Base-by-base conservation (phyloP, 2,329 filamentous ascomycete genomes). In the Neonectria hederae region DNA sequence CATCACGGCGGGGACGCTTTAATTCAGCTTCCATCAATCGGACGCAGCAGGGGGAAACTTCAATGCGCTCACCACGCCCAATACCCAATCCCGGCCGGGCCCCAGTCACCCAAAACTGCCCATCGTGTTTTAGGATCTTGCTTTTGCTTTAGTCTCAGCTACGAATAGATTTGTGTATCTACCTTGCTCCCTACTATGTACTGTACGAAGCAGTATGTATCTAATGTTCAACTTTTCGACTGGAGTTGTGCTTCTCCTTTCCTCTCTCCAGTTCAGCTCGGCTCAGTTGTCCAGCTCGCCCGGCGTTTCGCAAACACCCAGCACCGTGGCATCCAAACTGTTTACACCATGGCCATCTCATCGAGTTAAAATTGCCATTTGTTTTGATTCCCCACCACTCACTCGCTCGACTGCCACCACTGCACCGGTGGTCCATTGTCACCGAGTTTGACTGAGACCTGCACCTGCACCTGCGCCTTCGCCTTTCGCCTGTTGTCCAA, bases 71-170 rank as follows among this genome's bases (percentile, higher is more conserved):
- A 24, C 43, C 35, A 52, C 32, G 42, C n/a, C 17, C 51, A 28
- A 28, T 32, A 17, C 38, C 45, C n/a, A 42, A 42, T 22, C 43
- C 30, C 17, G 19, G 28, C 28, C 1, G 17, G 28, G n/a, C 65
- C 63, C 64, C 35, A 49, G 57, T 64, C 45, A 51, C 59, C 49
- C 57, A 63, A 64, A 63, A 69, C 43, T 61, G 53, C 52, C 38
- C 32, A 42, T 61, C 21, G 46, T 69, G 57, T 69, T 69, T 68
- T 56, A 67, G 63, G 32, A 63, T 60, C 43, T 55, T 51, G 26
- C 67, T 68, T 71, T 70, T 71, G 56, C 61, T 35, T 70, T 63
- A 62, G 52, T 62, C 32, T 72, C 53, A 59, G 66, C 57, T 62
- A 69, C 38, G 38, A 42, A 21, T 42, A 42, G 38, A 21, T 42